A percentile compares a stretch with the other conserved stretches of the same genome.
phyloP scores from a whole-genome alignment of 169 alveolate genomes.

The Cryptosporidium muris region DNA sequence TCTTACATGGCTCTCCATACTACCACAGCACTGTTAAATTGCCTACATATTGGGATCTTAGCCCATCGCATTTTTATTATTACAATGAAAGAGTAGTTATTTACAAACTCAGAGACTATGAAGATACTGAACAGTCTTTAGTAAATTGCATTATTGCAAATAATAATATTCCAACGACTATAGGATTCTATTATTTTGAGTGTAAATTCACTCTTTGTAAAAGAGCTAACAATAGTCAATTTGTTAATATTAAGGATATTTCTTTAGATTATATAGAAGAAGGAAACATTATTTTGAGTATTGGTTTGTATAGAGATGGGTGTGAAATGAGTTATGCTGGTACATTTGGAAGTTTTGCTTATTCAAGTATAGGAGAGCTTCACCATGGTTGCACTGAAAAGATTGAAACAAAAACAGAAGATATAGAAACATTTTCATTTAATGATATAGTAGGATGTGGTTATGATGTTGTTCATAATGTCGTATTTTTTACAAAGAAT shows the following conservation, averaged over 20 bases:
- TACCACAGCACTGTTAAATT: conserved; percentile 2
- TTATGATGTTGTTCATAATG: conserved; percentile 30
- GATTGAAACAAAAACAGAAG: neutral
- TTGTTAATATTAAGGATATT: too few relatives aligned
- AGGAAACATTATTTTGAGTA: neutral
- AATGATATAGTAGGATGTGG: conserved; percentile 75
- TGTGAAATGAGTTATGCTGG: conserved; percentile 54
- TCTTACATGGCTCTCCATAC: conserved; percentile 10
- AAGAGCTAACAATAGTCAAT: neutral
- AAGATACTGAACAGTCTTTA: neutral
- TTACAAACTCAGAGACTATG: neutral
- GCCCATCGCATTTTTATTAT: neutral
- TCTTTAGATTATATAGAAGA: neutral
- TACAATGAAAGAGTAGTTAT: neutral
- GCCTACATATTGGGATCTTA: conserved; percentile 17
- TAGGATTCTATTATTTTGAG: conserved; percentile 28
- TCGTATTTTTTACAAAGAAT: conserved; percentile 71
- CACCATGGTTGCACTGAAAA: conserved; percentile 1
- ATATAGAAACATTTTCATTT: conserved; percentile 47
- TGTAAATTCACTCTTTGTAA: neutral
- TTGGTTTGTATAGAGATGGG: conserved; percentile 74
- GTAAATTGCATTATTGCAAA: conserved; percentile 6
- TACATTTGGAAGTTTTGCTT: conserved; percentile 72
- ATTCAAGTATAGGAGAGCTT: conserved; percentile 71
- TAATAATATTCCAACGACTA: conserved; percentile 20